Evolutionary conservation across 129 eudicot species (phyloP).

Genomic region (Chrysanthemum seticuspe): DNA sequence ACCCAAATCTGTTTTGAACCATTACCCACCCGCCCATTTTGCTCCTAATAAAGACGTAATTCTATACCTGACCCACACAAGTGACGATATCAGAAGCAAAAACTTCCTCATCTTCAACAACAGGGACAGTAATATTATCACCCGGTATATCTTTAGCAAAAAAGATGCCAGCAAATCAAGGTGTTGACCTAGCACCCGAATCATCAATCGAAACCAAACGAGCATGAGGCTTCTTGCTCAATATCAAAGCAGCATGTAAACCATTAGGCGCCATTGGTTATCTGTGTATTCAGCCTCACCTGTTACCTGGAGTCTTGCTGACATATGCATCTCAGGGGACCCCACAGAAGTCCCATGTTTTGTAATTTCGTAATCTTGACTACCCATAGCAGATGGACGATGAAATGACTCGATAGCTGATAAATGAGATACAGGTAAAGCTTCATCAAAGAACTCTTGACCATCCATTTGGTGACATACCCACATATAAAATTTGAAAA

Average conservation of each 20-base stretch:
- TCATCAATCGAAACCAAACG: constrained; percentile 77
- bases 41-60: neutral
- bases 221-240: constrained; percentile 93
- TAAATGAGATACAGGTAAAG: constrained; percentile 60
- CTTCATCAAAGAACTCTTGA: constrained; percentile 47
- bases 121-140: constrained; percentile 53
- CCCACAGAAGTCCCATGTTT: constrained; percentile 88
- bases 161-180: constrained; percentile 81
- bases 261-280: constrained; percentile 89
- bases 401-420: constrained; percentile 63
- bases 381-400: constrained; percentile 68
- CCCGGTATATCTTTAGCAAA: constrained; percentile 89
- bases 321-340: constrained; percentile 84
- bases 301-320: constrained; percentile 85
- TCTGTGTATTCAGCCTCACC: constrained; percentile 98
- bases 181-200: constrained; percentile 71
- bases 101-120: constrained; percentile 75
- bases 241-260: constrained; percentile 80
- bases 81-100: constrained; percentile 87
- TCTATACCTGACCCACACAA: constrained; percentile 93
- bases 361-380: constrained; percentile 72
- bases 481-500: constrained; percentile 92
- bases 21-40: too few species aligned
- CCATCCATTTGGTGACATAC: constrained; percentile 80
- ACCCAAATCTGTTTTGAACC: neutral